Percentiles rank a stretch among this genome's conserved stretches.
Evolutionary conservation across 352 stramenopile species (phyloP).

Genomic region (Phytopythium ostracodes): DNA sequence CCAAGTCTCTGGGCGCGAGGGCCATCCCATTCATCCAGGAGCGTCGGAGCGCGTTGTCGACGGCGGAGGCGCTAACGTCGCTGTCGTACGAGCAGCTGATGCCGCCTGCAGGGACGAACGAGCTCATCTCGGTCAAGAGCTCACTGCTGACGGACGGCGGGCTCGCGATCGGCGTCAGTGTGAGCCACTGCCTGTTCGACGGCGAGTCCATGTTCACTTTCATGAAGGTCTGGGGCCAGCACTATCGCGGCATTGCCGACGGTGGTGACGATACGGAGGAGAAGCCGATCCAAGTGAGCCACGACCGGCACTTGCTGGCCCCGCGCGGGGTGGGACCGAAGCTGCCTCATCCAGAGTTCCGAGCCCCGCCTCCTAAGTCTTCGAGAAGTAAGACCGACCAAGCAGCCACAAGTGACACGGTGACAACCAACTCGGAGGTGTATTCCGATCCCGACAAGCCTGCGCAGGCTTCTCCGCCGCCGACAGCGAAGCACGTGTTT

Average conservation of each 20-base stretch:
- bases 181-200: slow-evolving; percentile 45
- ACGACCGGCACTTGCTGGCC: slow-evolving; percentile 35
- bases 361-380: too few relatives aligned
- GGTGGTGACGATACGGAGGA: slow-evolving; percentile 1
- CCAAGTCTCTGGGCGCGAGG: slow-evolving; percentile 7
- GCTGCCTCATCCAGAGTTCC: too few relatives aligned
- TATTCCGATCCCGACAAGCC: too few relatives aligned
- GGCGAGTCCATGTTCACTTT: slow-evolving; percentile 54
- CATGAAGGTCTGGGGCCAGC: slow-evolving; percentile 51
- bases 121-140: slow-evolving; percentile 27
- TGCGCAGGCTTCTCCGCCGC: too few relatives aligned
- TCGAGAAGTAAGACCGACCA: too few relatives aligned
- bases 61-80: slow-evolving; percentile 23
- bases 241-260: slow-evolving; percentile 33
- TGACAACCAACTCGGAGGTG: too few relatives aligned
- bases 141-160: slow-evolving; percentile 43
- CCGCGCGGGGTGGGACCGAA: slow-evolving; percentile 18
- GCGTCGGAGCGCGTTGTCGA: slow-evolving; percentile 15
- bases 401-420: too few relatives aligned
- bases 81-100: slow-evolving; percentile 31
- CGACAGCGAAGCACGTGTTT: too few relatives aligned
- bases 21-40: slow-evolving; percentile 36
- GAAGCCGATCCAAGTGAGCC: slow-evolving; percentile 23
- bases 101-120: slow-evolving; percentile 10
- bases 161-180: slow-evolving; percentile 38